Conservation (phyloP, 2,329 filamentous ascomycete genomes). For the Metarhizium rileyi region DNA sequence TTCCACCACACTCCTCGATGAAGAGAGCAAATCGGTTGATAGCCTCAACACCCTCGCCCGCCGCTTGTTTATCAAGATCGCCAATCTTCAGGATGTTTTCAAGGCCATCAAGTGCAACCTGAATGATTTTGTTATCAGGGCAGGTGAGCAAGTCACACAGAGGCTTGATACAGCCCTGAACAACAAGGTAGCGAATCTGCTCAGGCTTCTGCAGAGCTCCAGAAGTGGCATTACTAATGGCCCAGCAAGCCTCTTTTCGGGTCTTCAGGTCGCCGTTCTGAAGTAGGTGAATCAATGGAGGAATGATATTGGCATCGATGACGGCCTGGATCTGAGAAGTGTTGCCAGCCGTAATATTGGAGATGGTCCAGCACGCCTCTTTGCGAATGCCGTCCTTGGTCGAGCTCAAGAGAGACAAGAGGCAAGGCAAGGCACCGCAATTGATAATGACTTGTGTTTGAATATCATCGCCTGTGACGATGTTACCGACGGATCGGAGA, state of each 20-base stretch:
- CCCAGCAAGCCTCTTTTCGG: slow-evolving; percentile 98
- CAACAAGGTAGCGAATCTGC: slow-evolving; percentile 91
- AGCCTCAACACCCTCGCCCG: slow-evolving; percentile 60
- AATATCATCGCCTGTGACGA: slow-evolving; percentile 95
- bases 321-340: slow-evolving; percentile 95
- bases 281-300: slow-evolving; percentile 88
- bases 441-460: slow-evolving; percentile 99
- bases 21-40: slow-evolving; percentile 97
- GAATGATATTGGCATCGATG: slow-evolving; percentile 93
- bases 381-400: slow-evolving; percentile 98
- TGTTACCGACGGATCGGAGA: slow-evolving; percentile 94
- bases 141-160: slow-evolving; percentile 90
- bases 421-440: slow-evolving; percentile 82
- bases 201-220: slow-evolving; percentile 97
- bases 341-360: slow-evolving; percentile 97
- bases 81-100: slow-evolving; percentile 99
- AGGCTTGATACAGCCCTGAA: slow-evolving; percentile 92
- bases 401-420: slow-evolving; percentile 89
- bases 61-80: slow-evolving; percentile 92
- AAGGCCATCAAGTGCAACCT: slow-evolving; percentile 91
- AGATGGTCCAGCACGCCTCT: slow-evolving; percentile 99
- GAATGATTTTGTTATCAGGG: slow-evolving; percentile 99
- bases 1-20: slow-evolving; percentile 96
- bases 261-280: slow-evolving; percentile 98
- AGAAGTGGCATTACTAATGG: slow-evolving; percentile 96